Percentiles rank a stretch among this genome's conserved stretches.
Conservation (phyloP, 140 eudicot species). For the Oenanthe javanica region DNA sequence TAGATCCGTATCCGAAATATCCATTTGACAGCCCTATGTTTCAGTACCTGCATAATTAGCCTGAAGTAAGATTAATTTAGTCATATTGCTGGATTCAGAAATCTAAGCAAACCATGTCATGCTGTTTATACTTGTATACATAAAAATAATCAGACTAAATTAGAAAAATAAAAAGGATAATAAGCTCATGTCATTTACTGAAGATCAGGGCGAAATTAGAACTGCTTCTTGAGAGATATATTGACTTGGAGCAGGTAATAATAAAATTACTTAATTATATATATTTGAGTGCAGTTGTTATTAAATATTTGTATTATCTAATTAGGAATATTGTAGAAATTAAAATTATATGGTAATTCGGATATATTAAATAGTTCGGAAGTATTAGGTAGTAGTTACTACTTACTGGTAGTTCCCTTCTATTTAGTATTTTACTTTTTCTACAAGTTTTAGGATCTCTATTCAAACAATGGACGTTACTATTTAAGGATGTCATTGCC, state of each 20-base stretch:
- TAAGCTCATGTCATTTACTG: neutral
- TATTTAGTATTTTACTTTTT: neutral
- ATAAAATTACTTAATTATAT: too few relatives aligned
- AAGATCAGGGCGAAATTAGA: neutral
- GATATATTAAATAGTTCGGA: neutral
- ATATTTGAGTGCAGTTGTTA: neutral
- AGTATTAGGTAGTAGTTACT: too few relatives aligned
- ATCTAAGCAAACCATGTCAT: neutral
- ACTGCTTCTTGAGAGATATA: neutral
- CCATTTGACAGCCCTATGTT: too few relatives aligned
- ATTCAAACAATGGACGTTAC: neutral
- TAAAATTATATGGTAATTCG: neutral
- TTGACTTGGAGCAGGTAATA: neutral
- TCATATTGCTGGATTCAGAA: neutral
- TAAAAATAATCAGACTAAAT: neutral
- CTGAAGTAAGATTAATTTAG: neutral
- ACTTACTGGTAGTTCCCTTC: neutral
- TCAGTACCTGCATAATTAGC: neutral
- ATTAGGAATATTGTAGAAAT: neutral
- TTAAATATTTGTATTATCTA: neutral
- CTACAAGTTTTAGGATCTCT: neutral
- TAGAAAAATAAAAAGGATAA: neutral
- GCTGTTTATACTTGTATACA: neutral
- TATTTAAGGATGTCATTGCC: neutral
- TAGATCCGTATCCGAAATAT: too few relatives aligned